Base-by-base conservation (phyloP, 1,139 yeast genomes). In the Geotrichum fermentans region DNA sequence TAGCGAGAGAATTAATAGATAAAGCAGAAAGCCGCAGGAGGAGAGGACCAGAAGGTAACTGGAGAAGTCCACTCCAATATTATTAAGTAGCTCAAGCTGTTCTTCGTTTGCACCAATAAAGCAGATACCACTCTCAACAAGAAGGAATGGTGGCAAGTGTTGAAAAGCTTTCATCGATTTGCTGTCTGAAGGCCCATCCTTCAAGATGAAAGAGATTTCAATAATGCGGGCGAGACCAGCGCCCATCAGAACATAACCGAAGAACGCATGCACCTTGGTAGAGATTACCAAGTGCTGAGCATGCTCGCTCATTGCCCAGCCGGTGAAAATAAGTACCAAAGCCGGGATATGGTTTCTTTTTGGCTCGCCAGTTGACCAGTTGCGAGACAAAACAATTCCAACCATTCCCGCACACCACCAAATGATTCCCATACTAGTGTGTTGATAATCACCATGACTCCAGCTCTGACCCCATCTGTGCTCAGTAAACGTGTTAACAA, bases 381-480 rank as follows among this genome's bases (percentile, higher is more conserved):
- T 45, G 32, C 41, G 53, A 1, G 95, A 77, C 46, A 89, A 69
- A 67, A 77, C 85, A 58, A 90, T 73, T 0, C 97, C 97, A 20
- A 88, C 68, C 56, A 88, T 70, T 1, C 97, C 97, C 45, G 96
- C 95, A 50, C 88, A 79, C 94, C 96, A 89, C 95, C 97, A 90
- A 35, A 90, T 75, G 51, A 90, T 83, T 2, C 97, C 97, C 96
- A 90, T 88, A 24, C 95, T 79, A 0, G 97, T 88, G 65, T 89
- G 97, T 67, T 89, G 96, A 64, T 83, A 87, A 48, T 69, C 72
- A 28, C 95, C 94, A 73, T 86, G 94, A 45, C 78, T 75, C 97
- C 97, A 90, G 7, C 73, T 78, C 61, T 87, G 92, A 30, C 95
- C 95, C 97, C 97, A 89, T 55, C 97, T 72, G 66, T 90, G 97